These are phyloP conservation scores for Pyrenopolyporus hunteri DNA, from an alignment of 495 filamentous ascomycete species.

Conservation along the genomic window DNA sequence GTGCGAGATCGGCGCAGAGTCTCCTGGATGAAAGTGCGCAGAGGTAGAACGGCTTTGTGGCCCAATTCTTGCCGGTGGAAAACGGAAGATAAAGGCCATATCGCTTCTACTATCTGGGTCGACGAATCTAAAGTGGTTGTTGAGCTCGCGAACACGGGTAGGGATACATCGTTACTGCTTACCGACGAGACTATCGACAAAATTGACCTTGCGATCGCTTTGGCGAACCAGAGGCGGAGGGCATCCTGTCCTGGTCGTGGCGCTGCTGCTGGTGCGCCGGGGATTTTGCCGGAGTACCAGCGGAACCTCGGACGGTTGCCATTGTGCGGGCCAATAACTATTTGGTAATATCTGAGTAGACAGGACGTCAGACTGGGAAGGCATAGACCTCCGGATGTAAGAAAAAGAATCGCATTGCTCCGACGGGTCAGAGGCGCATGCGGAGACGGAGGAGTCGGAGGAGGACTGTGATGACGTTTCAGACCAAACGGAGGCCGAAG, in stretches of 20 bases:
- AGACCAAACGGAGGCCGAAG: conserved; percentile 80
- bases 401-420: conserved; percentile 51
- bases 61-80: conserved; percentile 62
- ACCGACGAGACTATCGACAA: conserved; percentile 99
- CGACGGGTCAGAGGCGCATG: conserved; percentile 49
- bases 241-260: conserved; percentile 63
- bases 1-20: conserved; percentile 92
- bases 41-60: conserved; percentile 76
- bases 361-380: conserved; percentile 13
- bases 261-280: conserved; percentile 68
- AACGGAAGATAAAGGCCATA: conserved; percentile 85
- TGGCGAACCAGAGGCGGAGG: conserved; percentile 87
- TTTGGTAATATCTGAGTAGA: conserved; percentile 15
- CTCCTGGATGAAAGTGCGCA: conserved; percentile 96
- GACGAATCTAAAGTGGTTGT: conserved; percentile 78
- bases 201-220: conserved; percentile 90
- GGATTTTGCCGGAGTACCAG: conserved; percentile 80
- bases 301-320: conserved; percentile 57
- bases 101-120: conserved; percentile 94
- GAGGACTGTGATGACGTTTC: conserved; percentile 68
- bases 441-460: conserved; percentile 56
- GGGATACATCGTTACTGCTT: conserved; percentile 57
- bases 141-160: conserved; percentile 36
- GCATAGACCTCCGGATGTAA: conserved; percentile 15
- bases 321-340: conserved; percentile 31